Evolutionary conservation across 208 protist genomes (phyloP), one percentile per base, ranked within the genome.

Genomic region (Trypanosoma caninum): DNA sequence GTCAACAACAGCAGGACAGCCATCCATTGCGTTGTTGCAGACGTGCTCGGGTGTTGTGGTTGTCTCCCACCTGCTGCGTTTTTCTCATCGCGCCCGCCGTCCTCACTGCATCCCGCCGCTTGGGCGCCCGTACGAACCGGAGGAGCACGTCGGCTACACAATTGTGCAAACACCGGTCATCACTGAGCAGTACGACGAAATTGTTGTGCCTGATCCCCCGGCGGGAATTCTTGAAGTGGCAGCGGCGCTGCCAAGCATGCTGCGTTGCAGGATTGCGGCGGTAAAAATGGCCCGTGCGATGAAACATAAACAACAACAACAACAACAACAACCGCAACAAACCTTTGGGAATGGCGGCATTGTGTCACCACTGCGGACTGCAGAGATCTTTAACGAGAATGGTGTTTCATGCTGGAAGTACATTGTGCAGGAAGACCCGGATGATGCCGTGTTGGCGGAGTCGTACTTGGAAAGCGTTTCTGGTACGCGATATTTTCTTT

Each of bases 161-260:
- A 65, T 91, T 46, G 83, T 94, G 37, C 60, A 73, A 0, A 72
- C 78, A 33, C 87, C 87, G 1, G 82, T 90, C 27, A 79, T 94
- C 23, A 91, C 87, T 47, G 83, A 94, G 74, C 67, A 78, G 23
- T 94, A 94, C 55, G 87, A 94, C 41, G 87, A 94, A 45, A 60
- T 94, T 41, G 75, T 89, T 8, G 74, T 94, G 14, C 85, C 85
- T 8, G 66, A 68, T 34, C 46, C 61, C 2, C 61, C 62, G 8
- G 14, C 47, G 2, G 22, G 16, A 13, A 13, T 71, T 34, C 13
- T 44, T 20, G 40, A 65, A 42, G 37, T 60, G 20, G n/a, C 42
- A 1, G 48, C 11, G 9, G 45, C 56, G 11, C 33, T 72, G 2
- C 50, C 59, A 22, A 20, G 47, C 22, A 25, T 72, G 51, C n/a